phyloP scores from a whole-genome alignment of 2,329 filamentous ascomycete genomes.

The Sarocladium kiliense region DNA sequence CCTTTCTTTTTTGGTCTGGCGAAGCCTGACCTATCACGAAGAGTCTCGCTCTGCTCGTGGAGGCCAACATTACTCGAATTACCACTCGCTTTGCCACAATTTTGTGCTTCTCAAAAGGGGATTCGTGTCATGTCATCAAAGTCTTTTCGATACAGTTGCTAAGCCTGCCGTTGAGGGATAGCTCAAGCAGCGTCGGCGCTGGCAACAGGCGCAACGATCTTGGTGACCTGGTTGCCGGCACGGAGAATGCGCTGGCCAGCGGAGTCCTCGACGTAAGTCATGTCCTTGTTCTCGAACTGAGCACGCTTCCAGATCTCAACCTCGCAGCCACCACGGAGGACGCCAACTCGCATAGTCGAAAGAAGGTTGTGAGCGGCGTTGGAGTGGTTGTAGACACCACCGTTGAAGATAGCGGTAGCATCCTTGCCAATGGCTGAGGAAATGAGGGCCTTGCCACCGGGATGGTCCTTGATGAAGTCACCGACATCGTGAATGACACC shows the following conservation, averaged over 20 bases:
- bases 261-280: constrained; percentile 74
- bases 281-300: constrained; percentile 78
- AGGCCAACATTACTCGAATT: background rate
- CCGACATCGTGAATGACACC: constrained; percentile 83
- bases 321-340: constrained; percentile 80
- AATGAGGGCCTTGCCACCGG: constrained; percentile 87
- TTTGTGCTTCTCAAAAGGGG: background rate
- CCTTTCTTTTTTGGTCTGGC: background rate
- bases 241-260: constrained; percentile 78
- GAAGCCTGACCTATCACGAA: background rate
- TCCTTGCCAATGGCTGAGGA: constrained; percentile 79
- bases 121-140: constrained; percentile 6
- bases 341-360: constrained; percentile 82
- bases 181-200: constrained; percentile 76
- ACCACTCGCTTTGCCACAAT: background rate
- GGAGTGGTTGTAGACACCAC: constrained; percentile 83
- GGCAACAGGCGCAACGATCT: constrained; percentile 71
- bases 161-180: background rate
- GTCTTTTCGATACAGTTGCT: background rate
- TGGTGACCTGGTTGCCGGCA: constrained; percentile 80
- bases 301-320: constrained; percentile 92
- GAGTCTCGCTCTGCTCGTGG: background rate
- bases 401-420: constrained; percentile 86
- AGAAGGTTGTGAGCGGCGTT: constrained; percentile 87
- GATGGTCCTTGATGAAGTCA: constrained; percentile 82